phyloP scores from a whole-genome alignment of 495 filamentous ascomycete species.

The Penicillium mononematosum region DNA sequence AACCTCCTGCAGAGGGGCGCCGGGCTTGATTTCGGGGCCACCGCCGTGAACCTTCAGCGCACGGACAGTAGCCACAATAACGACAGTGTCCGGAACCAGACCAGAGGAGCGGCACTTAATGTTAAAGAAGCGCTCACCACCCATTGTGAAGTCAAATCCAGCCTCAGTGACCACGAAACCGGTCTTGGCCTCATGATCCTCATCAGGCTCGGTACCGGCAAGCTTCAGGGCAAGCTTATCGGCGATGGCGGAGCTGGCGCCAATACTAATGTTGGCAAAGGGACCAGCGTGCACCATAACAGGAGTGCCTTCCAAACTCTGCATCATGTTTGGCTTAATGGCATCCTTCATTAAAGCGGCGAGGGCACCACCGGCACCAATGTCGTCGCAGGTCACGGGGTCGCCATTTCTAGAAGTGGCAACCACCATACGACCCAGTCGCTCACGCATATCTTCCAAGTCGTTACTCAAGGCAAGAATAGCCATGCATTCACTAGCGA shows the following conservation, averaged over 20 bases:
- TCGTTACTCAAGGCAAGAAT: constrained; percentile 90
- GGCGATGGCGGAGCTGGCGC: constrained; percentile 89
- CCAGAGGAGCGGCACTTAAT: constrained; percentile 98
- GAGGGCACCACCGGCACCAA: constrained; percentile 88
- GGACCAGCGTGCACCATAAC: constrained; percentile 97
- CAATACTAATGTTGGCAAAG: constrained; percentile 98
- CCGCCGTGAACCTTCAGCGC: constrained; percentile 97
- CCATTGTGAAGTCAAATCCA: constrained; percentile 99
- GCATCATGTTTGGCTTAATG: constrained; percentile 98
- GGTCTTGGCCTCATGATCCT: constrained; percentile 77
- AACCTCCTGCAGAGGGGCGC: constrained; percentile 74
- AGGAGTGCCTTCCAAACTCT: constrained; percentile 93
- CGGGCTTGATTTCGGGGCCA: constrained; percentile 85
- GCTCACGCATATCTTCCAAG: constrained; percentile 86
- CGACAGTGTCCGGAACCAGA: constrained; percentile 85
- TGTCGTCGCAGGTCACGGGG: constrained; percentile 92
- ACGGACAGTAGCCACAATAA: constrained; percentile 92
- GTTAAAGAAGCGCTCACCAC: constrained; percentile 98
- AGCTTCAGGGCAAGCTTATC: constrained; percentile 96
- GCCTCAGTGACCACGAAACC: constrained; percentile 98
- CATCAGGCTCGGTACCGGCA: constrained; percentile 91
- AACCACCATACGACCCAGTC: constrained; percentile 95
- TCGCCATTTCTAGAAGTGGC: constrained; percentile 81
- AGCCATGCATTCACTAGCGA: constrained; percentile 97
- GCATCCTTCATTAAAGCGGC: constrained; percentile 96